Evolutionary conservation across 177 flowering plant genomes (phyloP).

Genomic region (Vitis hybrid): DNA sequence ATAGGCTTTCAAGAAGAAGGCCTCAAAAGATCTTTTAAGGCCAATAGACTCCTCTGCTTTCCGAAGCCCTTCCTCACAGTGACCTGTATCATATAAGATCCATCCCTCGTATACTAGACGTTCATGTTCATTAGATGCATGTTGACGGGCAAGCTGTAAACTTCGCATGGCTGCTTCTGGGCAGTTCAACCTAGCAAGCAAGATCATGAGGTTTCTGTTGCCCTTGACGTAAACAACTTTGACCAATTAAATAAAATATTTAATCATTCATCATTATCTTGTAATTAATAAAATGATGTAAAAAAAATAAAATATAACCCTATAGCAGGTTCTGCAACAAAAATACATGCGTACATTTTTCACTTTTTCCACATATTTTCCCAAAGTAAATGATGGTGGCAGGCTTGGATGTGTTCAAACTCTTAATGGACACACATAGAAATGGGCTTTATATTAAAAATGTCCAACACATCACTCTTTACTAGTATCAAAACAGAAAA

Average conservation of each 20-base stretch:
- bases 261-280: no score
- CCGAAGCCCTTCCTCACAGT: conserved; percentile 87
- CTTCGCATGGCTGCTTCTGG: conserved; percentile 99
- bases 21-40: conserved; percentile 89
- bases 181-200: conserved; percentile 71
- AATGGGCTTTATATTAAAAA: background rate
- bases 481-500: background rate
- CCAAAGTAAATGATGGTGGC: no score
- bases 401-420: no score
- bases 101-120: conserved; percentile 97
- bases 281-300: no score
- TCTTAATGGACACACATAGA: background rate
- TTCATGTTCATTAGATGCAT: conserved; percentile 88
- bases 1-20: conserved; percentile 95
- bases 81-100: conserved; percentile 97
- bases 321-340: background rate
- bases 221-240: background rate
- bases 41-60: conserved; percentile 90
- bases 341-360: background rate
- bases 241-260: no score
- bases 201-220: conserved; percentile 4
- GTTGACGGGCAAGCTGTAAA: conserved; percentile 86
- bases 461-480: no score
- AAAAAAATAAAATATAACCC: no score
- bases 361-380: no score